These are phyloP conservation scores for Zizania latifolia DNA, from an alignment of 176 grass and related monocot genomes.

Conservation along the genomic window DNA sequence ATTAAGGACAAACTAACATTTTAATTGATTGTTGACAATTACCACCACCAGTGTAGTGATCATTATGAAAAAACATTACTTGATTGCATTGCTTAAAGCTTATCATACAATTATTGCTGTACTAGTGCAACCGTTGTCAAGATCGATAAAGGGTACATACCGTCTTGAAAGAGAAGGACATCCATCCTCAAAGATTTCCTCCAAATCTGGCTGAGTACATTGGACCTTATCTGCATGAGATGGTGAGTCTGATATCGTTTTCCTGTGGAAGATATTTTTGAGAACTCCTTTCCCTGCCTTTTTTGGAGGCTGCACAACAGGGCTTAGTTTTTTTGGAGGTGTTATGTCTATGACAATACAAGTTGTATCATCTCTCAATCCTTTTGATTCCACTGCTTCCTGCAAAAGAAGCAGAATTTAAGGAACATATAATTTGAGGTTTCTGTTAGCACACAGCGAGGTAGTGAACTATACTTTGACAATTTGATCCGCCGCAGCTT, in stretches of 20 bases:
- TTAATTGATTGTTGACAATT: background rate
- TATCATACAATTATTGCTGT: background rate
- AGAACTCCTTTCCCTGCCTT: constrained; percentile 62
- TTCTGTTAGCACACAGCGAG: background rate
- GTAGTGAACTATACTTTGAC: constrained; percentile 58
- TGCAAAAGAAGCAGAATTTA: constrained; percentile 32
- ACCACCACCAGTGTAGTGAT: background rate
- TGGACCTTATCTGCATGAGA: constrained; percentile 47
- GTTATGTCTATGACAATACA: constrained; percentile 89
- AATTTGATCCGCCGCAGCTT: constrained; percentile 64
- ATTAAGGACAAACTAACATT: too few species aligned
- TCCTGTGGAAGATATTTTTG: constrained; percentile 55
- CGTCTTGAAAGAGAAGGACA: constrained; percentile 66
- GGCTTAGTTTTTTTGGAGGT: constrained; percentile 59
- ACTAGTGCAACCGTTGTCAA: background rate
- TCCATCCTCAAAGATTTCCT: constrained; percentile 95
- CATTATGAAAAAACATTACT: background rate
- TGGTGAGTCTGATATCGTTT: constrained; percentile 36
- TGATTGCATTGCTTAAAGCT: background rate
- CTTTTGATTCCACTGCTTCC: constrained; percentile 87
- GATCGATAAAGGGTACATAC: constrained; percentile 36
- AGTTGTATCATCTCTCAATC: constrained; percentile 95
- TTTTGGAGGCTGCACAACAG: constrained; percentile 37
- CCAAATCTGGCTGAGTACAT: constrained; percentile 40
- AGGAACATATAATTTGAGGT: constrained; percentile 5